These are phyloP conservation scores for Nannochloropsis gaditana DNA, from an alignment of 108 stramenopile genomes.

Conservation along the genomic window DNA sequence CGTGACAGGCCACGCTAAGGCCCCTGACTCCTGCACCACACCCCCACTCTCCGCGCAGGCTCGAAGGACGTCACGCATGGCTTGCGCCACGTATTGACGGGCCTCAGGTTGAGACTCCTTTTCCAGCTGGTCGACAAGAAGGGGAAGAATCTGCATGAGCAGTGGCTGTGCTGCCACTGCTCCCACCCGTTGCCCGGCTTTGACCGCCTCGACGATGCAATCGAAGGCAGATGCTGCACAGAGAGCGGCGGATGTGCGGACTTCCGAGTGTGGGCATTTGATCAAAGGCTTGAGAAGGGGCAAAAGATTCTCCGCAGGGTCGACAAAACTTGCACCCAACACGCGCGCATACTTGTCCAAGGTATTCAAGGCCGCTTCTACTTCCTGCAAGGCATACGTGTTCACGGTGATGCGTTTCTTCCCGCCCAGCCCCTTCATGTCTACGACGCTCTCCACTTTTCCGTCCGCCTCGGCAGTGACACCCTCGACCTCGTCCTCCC, in stretches of 20 bases:
- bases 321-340: neutral
- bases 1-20: neutral
- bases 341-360: neutral
- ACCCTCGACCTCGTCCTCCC: neutral
- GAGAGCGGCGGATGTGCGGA: neutral
- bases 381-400: neutral
- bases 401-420: neutral
- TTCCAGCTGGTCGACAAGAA: neutral
- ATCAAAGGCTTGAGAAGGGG: neutral
- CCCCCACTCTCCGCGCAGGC: neutral
- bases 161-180: neutral
- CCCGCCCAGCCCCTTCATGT: neutral
- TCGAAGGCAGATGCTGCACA: neutral
- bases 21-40: neutral
- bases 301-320: neutral
- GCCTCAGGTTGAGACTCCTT: neutral
- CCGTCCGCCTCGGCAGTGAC: neutral
- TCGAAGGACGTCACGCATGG: neutral
- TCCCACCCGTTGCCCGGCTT: neutral
- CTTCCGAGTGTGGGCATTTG: neutral
- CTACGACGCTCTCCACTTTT: neutral
- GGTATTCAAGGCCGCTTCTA: neutral
- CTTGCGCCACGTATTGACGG: neutral
- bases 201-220: neutral
- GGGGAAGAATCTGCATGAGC: neutral